Base-by-base conservation (phyloP, 2,329 filamentous ascomycete genomes). In the Amauroascus verrucosus region DNA sequence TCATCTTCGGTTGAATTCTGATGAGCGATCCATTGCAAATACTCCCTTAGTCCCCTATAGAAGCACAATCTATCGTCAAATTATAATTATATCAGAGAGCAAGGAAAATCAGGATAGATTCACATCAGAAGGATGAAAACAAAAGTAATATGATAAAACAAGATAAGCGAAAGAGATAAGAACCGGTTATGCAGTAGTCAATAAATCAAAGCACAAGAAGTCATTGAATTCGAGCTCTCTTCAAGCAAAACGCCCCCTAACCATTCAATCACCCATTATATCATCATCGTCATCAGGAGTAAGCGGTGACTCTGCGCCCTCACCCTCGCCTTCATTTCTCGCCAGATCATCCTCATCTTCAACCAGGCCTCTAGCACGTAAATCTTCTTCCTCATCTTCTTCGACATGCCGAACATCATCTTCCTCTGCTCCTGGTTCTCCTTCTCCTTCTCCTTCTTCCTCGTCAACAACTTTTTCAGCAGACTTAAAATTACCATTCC, bases 381-480 rank as follows among this genome's bases (percentile, higher is more conserved):
- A 59, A 53, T 71, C 67, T 7, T 68, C 69, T 18, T 72, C 70
- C 0, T 71, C 72, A 35, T 77, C 64, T 43, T 67, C 64, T 38
- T 67, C 68, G 20, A 60, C 61, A 28, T 53, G 56, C 35, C 58
- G 65, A 33, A 61, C 63, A 11, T 64, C 65, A 6, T 68, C 65
- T 46, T 62, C 60, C 9, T 43, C 40, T 8, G n/a, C n/a, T n/a
- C n/a, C n/a, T n/a, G n/a, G n/a, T n/a, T 67, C 67, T 40, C 68
- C 65, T 46, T 62, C 60, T 8, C 26, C 20, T 6, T 67, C 67
- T 40, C 67, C 67, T 1, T 70, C 70, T 16, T 73, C 72, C 11
- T 71, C 67, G 30, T 71, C 71, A 30, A 68, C 71, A 11, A 73
- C 68, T 43, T 70, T 70, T 53, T 75, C 73, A 16, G 70, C 65